Evolutionary conservation across 2,329 filamentous ascomycete genomes (phyloP).

Genomic region (Didymella sp.): DNA sequence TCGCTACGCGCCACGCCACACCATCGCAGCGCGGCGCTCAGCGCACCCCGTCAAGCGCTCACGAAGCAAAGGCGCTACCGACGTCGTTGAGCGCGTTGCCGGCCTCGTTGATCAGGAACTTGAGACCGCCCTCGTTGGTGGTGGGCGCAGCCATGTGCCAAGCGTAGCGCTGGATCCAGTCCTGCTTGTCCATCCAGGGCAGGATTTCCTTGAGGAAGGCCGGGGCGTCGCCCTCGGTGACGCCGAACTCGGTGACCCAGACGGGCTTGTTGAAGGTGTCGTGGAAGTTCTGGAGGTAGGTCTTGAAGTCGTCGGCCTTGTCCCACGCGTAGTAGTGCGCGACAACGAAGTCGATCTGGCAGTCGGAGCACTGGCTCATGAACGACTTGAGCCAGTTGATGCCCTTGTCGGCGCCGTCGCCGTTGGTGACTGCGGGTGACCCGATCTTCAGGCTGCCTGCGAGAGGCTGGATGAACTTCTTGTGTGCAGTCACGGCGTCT

Average conservation of each 20-base stretch:
- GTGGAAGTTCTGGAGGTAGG: constrained; percentile 48
- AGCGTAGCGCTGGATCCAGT: constrained; percentile 46
- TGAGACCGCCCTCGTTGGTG: constrained; percentile 22
- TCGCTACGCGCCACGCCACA: neutral
- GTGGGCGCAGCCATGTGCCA: constrained; percentile 39
- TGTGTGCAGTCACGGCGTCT: constrained; percentile 33
- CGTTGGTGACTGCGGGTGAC: constrained; percentile 48
- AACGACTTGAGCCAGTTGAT: constrained; percentile 44
- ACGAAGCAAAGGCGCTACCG: constrained; percentile 21
- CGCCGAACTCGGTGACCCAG: constrained; percentile 50
- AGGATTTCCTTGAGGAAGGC: constrained; percentile 43
- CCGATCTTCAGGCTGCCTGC: constrained; percentile 41
- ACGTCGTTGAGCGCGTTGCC: constrained; percentile 31
- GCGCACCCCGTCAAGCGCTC: neutral
- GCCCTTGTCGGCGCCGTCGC: constrained; percentile 29
- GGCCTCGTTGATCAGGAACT: constrained; percentile 28
- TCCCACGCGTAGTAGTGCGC: constrained; percentile 49
- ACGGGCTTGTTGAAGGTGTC: constrained; percentile 39
- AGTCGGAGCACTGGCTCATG: constrained; percentile 35
- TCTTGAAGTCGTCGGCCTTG: constrained; percentile 44
- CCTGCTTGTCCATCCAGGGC: constrained; percentile 44
- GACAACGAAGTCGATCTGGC: constrained; percentile 46
- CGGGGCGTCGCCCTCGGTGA: constrained; percentile 33
- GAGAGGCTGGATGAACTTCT: constrained; percentile 37
- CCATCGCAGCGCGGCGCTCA: neutral